Evolutionary conservation across 2,329 filamentous ascomycete genomes (phyloP).

Genomic region (Catunica adiposa): DNA sequence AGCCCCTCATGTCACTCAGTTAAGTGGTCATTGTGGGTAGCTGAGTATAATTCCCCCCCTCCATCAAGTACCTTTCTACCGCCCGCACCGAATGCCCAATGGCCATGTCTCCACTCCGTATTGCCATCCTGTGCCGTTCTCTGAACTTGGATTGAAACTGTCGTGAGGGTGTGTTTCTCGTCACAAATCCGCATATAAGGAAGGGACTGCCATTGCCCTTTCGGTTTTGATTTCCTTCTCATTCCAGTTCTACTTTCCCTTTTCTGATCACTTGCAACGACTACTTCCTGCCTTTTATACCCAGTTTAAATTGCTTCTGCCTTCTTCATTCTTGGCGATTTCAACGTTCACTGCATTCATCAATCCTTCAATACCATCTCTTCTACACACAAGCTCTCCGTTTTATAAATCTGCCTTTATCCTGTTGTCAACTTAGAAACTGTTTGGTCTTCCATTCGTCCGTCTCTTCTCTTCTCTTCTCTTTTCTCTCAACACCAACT

Average conservation of each 20-base stretch:
- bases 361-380: conserved; percentile 6
- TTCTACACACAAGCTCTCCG: background rate
- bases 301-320: background rate
- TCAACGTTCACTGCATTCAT: conserved; percentile 9
- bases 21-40: too few relatives aligned
- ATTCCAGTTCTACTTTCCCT: conserved; percentile 8
- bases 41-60: background rate
- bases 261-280: background rate
- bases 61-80: background rate
- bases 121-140: background rate
- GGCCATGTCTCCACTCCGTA: background rate
- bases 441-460: background rate
- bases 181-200: background rate
- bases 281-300: conserved; percentile 11
- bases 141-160: background rate
- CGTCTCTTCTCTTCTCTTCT: background rate
- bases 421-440: background rate
- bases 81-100: background rate
- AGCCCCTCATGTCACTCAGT: background rate
- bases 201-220: background rate
- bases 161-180: background rate
- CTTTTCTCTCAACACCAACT: background rate
- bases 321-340: too few relatives aligned
- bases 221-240: conserved; percentile 10
- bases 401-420: background rate